phyloP scores from a whole-genome alignment of 768 basidiomycete genomes.

The Mycena floridula region DNA sequence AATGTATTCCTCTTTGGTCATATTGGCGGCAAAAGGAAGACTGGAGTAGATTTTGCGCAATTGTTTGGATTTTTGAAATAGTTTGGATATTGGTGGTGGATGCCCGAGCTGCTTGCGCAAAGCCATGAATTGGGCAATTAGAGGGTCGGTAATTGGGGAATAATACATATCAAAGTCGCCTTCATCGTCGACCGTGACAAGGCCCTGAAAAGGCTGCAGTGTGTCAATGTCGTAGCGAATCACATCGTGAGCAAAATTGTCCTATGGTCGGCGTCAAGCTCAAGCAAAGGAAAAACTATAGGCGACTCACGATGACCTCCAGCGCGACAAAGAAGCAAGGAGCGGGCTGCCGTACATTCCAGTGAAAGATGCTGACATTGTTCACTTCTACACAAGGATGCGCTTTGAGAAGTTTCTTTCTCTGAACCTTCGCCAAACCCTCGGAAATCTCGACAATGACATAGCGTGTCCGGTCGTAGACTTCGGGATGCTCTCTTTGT shows the following conservation, averaged over 20 bases:
- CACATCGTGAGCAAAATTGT: slow-evolving; percentile 96
- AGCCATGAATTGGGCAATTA: slow-evolving; percentile 72
- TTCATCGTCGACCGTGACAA: slow-evolving; percentile 69
- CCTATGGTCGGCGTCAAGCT: slow-evolving; percentile 34
- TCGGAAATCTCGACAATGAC: slow-evolving; percentile 92
- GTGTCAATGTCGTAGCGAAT: slow-evolving; percentile 83
- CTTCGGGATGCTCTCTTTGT: slow-evolving; percentile 73
- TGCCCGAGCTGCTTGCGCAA: slow-evolving; percentile 57
- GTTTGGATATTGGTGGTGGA: slow-evolving; percentile 47
- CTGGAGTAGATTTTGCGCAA: slow-evolving; percentile 60
- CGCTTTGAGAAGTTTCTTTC: slow-evolving; percentile 48
- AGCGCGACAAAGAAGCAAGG: slow-evolving; percentile 92
- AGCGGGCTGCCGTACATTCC: slow-evolving; percentile 66
- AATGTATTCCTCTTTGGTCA: slow-evolving; percentile 83
- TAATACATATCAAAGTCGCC: slow-evolving; percentile 86
- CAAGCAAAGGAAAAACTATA: neutral
- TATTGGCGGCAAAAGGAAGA: slow-evolving; percentile 87
- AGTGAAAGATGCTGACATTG: slow-evolving; percentile 82
- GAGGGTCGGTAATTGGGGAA: slow-evolving; percentile 77
- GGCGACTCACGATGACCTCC: slow-evolving; percentile 81
- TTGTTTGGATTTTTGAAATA: slow-evolving; percentile 45
- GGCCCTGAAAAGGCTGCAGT: slow-evolving; percentile 75
- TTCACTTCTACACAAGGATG: slow-evolving; percentile 67
- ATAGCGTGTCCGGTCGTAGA: slow-evolving; percentile 90
- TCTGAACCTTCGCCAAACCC: slow-evolving; percentile 69